Base-by-base conservation (phyloP, 164 flowering plant species). In the Protea cynaroides region DNA sequence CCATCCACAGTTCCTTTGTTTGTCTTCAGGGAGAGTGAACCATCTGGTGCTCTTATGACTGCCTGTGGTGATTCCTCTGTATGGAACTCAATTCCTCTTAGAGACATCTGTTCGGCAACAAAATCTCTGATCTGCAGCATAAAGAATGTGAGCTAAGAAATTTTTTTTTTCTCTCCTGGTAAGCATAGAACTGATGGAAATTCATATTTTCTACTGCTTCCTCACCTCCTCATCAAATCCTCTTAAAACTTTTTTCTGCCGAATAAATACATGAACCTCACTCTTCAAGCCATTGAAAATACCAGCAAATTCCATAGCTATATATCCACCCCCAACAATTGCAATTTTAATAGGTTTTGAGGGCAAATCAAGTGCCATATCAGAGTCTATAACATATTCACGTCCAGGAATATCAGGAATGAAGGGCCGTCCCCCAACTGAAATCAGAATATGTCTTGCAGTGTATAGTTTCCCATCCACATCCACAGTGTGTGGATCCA, bases 221-320 rank as follows among this genome's bases (percentile, higher is more conserved):
- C 74, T 53, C 51, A 95, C 99, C 90, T 95, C 97, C 79, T 92
- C 99, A 70, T 95, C 97, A 80, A 95, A 95, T 25, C 99, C 97
- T 68, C 97, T 80, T 23, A 95, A 69, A 67, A 92, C 92, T 74
- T 92, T 73, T 52, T 90, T 86, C 71, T 92, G 96, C 61, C 99
- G 66, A 61, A 95, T 90, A 74, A 95, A 95, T 53, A 95, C 94
- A 78, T 95, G 97, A 58, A 88, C 97, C 5, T 95, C 96, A 78
- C 96, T 90, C 66, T 46, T 67, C 68, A 92, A 80, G 21, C 99
- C 97, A 79, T 88, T 95, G 78, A 95, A 95, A 74, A 95, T 92
- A 40, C 99, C 99, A 58, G 99, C 97, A 81, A 94, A 92, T 76
- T 94, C 99, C 73, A 92, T 24, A 59, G 97, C 96, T 55, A 95